Evolutionary conservation across 208 protist species (phyloP).

Genomic region (Trypanosoma caninum): DNA sequence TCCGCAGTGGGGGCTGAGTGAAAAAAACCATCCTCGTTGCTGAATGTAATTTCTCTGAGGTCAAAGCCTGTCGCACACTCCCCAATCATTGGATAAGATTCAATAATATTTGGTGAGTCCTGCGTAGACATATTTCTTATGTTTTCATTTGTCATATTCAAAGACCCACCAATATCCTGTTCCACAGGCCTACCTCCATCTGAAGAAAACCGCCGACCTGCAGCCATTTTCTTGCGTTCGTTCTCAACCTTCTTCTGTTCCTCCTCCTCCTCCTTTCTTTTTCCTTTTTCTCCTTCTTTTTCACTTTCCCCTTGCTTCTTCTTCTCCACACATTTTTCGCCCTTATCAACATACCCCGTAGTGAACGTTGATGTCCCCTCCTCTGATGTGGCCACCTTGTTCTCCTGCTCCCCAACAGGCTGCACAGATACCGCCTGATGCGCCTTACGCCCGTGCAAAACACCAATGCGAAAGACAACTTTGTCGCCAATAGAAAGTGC

Average conservation of each 20-base stretch:
- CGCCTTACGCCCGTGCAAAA: slow-evolving; percentile 37
- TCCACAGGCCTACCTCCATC: no score
- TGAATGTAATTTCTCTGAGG: neutral
- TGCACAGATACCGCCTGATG: slow-evolving; percentile 52
- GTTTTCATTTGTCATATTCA: no score
- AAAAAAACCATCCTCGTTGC: neutral
- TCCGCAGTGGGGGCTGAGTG: neutral
- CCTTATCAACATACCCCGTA: neutral
- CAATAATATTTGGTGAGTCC: no score
- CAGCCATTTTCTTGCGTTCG: neutral
- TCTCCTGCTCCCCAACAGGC: neutral
- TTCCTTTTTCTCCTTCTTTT: no score
- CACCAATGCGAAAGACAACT: slow-evolving; percentile 51
- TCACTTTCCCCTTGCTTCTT: neutral
- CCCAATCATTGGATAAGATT: no score
- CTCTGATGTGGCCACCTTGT: neutral
- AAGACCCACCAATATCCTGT: no score
- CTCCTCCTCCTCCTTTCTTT: neutral
- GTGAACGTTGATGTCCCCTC: neutral
- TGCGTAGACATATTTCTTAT: no score
- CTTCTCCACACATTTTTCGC: neutral
- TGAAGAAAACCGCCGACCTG: neutral
- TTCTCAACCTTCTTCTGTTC: neutral
- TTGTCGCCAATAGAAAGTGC: slow-evolving; percentile 44
- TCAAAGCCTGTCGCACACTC: no score